A percentile compares a stretch with the other conserved stretches of the same genome.
These are phyloP conservation scores for Melaleuca quinquenervia DNA, from an alignment of 345 rosid genomes.

Conservation along the genomic window DNA sequence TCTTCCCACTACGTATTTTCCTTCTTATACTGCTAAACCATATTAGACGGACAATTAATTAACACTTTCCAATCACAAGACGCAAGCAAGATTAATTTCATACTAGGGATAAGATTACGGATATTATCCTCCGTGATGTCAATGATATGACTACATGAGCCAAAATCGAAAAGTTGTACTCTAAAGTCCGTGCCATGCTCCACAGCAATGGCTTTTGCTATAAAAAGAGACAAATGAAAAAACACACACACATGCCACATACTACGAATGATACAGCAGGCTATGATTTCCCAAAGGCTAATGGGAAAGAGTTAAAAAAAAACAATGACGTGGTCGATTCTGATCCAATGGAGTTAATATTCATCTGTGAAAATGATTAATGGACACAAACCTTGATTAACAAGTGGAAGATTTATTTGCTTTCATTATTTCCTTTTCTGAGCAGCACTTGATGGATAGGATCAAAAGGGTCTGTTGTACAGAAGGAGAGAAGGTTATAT, in stretches of 20 bases:
- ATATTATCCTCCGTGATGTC: background rate
- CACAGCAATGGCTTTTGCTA: background rate
- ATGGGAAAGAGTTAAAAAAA: background rate
- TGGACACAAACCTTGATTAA: background rate
- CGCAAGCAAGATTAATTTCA: background rate
- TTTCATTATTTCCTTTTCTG: background rate
- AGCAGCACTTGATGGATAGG: background rate
- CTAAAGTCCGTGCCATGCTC: background rate
- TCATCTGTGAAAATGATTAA: background rate
- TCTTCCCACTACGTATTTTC: background rate
- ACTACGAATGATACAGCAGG: background rate
- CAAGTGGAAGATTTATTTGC: background rate
- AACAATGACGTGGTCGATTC: background rate
- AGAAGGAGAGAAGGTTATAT: background rate
- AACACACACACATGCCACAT: background rate
- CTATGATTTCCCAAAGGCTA: background rate
- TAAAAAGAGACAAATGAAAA: background rate
- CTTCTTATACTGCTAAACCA: background rate
- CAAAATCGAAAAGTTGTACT: background rate
- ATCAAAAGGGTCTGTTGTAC: background rate
- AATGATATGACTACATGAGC: background rate
- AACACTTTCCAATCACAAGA: background rate
- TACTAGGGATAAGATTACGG: background rate
- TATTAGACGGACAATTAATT: background rate
- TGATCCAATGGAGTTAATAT: background rate